These are phyloP conservation scores for Thraustochytrium striatum DNA, from an alignment of 352 stramenopile genomes.

Conservation along the genomic window DNA sequence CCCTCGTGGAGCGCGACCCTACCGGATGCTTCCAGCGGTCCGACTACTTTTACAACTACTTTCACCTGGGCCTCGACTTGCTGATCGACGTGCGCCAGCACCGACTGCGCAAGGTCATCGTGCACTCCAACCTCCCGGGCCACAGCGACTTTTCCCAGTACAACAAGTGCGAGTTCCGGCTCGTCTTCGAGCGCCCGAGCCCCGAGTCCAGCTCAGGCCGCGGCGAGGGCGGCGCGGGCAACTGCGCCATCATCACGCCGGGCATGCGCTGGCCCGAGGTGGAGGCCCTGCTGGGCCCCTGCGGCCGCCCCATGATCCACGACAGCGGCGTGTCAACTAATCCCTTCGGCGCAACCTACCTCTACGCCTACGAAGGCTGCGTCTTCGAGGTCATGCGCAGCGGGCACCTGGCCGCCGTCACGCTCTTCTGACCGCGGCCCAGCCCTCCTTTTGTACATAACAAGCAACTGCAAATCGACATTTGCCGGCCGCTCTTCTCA, in stretches of 20 bases:
- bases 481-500: background rate
- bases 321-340: conserved; percentile 29
- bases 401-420: conserved; percentile 19
- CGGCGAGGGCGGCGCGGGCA: background rate
- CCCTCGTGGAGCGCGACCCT: background rate
- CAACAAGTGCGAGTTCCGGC: conserved; percentile 34
- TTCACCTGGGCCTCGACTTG: conserved; percentile 12
- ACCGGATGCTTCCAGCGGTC: conserved; percentile 18
- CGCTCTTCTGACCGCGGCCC: background rate
- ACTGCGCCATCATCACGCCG: conserved; percentile 3
- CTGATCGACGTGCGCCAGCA: conserved; percentile 12
- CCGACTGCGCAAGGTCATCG: conserved; percentile 21
- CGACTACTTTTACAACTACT: conserved; percentile 45
- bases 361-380: conserved; percentile 26
- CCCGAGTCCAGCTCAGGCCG: background rate
- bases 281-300: conserved; percentile 13
- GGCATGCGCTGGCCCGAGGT: conserved; percentile 27
- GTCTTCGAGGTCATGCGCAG: conserved; percentile 42
- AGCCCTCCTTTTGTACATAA: background rate
- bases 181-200: background rate
- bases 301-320: conserved; percentile 40
- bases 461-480: background rate
- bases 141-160: conserved; percentile 36
- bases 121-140: conserved; percentile 33
- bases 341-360: conserved; percentile 32